Percentiles rank a stretch among this genome's conserved stretches.
phyloP scores from a whole-genome alignment of 1,284 basidiomycete species.

The Tremellales sp. region DNA sequence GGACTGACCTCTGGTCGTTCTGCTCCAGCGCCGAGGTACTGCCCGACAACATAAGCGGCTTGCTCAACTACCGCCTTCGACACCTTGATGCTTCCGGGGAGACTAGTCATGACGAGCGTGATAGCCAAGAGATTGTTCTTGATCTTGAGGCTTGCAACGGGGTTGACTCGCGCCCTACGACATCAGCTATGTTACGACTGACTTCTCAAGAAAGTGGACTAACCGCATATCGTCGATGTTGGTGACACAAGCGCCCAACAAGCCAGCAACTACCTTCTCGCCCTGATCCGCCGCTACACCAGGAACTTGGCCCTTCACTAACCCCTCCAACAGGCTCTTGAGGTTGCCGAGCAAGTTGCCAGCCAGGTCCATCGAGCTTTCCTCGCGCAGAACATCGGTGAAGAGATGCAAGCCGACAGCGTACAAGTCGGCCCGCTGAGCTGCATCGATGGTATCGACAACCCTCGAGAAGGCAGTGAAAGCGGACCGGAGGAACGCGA shows the following conservation, averaged over 20 bases:
- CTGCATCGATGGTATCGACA: constrained; percentile 58
- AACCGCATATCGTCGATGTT: constrained; percentile 91
- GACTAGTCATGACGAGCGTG: constrained; percentile 76
- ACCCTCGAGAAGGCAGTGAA: constrained; percentile 66
- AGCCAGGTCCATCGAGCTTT: constrained; percentile 71
- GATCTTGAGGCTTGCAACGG: constrained; percentile 73
- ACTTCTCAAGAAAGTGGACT: too few species aligned
- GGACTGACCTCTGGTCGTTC: constrained; percentile 59
- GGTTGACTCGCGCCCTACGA: constrained; percentile 70
- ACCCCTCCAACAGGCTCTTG: constrained; percentile 63
- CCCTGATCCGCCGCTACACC: constrained; percentile 16
- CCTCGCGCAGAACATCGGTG: constrained; percentile 76
- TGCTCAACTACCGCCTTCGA: constrained; percentile 77
- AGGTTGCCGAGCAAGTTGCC: constrained; percentile 73
- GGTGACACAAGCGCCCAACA: constrained; percentile 76
- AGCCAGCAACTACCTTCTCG: constrained; percentile 67
- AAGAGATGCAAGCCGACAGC: constrained; percentile 78
- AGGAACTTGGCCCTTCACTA: constrained; percentile 29
- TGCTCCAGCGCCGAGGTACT: constrained; percentile 61
- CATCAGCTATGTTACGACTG: constrained; percentile 1
- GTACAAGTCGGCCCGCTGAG: constrained; percentile 60
- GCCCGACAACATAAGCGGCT: constrained; percentile 74
- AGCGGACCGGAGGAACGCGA: constrained; percentile 63
- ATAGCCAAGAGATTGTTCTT: constrained; percentile 86
- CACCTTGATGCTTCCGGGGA: constrained; percentile 65